A percentile compares a stretch with the other conserved stretches of the same genome.
phyloP scores from a whole-genome alignment of 129 eudicot genomes.

The Solidago caesia region DNA sequence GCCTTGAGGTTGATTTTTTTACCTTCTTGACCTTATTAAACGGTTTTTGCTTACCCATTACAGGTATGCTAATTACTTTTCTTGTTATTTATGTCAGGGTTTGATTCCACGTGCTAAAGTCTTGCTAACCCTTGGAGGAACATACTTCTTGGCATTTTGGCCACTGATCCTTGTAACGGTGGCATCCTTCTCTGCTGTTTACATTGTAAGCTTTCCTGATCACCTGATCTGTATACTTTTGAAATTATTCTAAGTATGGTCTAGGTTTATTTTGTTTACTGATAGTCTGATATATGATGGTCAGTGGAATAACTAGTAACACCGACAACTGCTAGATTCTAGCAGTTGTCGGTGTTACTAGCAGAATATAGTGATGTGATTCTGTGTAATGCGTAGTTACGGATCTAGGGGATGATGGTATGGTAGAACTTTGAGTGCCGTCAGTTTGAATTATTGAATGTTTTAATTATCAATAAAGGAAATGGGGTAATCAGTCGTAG shows the following conservation, averaged over 20 bases:
- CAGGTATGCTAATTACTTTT: conserved; percentile 11
- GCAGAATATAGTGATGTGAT: not conserved
- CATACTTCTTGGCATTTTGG: conserved; percentile 86
- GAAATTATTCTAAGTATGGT: not conserved
- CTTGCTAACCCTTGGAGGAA: conserved; percentile 84
- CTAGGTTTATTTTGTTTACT: conserved; percentile 10
- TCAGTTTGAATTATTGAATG: not conserved
- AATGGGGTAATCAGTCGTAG: not conserved
- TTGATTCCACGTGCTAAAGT: conserved; percentile 89
- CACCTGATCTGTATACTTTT: conserved; percentile 18
- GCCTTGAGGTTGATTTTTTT: conserved; percentile 70
- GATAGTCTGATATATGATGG: conserved; percentile 7
- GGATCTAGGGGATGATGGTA: not conserved
- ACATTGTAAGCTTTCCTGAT: conserved; percentile 57
- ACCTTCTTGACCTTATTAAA: not conserved
- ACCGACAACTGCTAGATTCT: not conserved
- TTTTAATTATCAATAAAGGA: not conserved
- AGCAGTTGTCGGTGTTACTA: too few species aligned
- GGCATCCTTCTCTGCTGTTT: conserved; percentile 66
- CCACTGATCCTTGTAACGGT: conserved; percentile 73
- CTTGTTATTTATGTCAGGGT: conserved; percentile 51
- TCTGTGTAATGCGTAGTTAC: not conserved
- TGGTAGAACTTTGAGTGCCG: not conserved
- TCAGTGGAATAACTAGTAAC: not conserved
- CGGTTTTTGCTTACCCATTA: conserved; percentile 4